Conservation (phyloP, 257 asterid species). For the Scutellaria minor region DNA sequence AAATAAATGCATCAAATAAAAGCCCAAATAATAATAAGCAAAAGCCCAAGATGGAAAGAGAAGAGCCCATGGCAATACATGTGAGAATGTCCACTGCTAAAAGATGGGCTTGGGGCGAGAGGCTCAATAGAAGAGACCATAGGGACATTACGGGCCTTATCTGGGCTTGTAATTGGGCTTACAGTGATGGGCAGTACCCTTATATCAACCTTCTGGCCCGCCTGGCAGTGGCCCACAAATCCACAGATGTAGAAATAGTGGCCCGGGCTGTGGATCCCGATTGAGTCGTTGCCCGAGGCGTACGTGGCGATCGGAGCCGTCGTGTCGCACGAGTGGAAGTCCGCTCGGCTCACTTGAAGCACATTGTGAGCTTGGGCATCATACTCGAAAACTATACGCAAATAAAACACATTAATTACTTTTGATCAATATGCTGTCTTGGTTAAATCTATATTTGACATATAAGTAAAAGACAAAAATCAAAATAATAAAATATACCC, state of each 20-base stretch:
- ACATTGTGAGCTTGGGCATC: constrained; percentile 53
- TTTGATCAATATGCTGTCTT: too few relatives aligned
- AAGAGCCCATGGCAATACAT: background rate
- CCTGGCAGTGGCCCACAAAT: constrained; percentile 65
- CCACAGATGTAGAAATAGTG: constrained; percentile 71
- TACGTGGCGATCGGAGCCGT: constrained; percentile 48
- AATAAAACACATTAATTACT: too few relatives aligned
- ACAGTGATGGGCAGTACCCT: constrained; percentile 46
- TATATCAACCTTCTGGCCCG: constrained; percentile 66
- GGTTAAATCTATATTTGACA: too few relatives aligned
- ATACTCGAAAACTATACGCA: constrained; percentile 51
- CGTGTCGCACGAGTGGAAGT: constrained; percentile 50
- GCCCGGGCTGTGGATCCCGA: constrained; percentile 47
- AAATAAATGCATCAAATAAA: constrained; percentile 4
- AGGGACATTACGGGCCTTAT: constrained; percentile 29
- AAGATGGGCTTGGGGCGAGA: constrained; percentile 48
- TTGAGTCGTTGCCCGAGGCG: constrained; percentile 58
- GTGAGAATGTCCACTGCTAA: constrained; percentile 28
- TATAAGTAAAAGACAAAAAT: too few relatives aligned
- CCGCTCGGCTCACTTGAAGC: constrained; percentile 54
- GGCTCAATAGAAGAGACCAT: constrained; percentile 36
- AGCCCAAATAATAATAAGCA: constrained; percentile 31
- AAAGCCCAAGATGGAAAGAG: constrained; percentile 30
- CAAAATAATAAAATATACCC: too few relatives aligned
- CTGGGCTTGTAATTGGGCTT: constrained; percentile 41